Evolutionary conservation across 1,139 yeast species (phyloP).

Genomic region (Saccharomyces pastorianus): DNA sequence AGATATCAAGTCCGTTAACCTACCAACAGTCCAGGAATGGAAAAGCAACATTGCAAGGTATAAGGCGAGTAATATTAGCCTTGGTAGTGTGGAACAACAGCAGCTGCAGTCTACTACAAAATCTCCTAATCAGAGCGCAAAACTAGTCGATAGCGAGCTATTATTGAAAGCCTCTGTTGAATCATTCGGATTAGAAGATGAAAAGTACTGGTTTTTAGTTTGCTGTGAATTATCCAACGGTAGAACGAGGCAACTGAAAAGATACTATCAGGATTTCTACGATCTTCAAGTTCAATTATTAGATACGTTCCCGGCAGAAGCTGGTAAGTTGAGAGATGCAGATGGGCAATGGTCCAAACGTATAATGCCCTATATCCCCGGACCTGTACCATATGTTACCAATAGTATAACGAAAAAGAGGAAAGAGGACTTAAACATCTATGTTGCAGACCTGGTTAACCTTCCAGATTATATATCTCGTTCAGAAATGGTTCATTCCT

Average conservation of each 20-base stretch:
- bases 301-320: conserved; percentile 84
- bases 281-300: conserved; percentile 82
- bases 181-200: conserved; percentile 72
- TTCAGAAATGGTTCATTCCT: conserved; percentile 56
- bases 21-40: conserved; percentile 96
- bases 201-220: conserved; percentile 83
- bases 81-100: conserved; percentile 34
- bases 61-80: conserved; percentile 79
- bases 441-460: conserved; percentile 63
- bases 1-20: conserved; percentile 53
- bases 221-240: conserved; percentile 66
- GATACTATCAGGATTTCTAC: conserved; percentile 93
- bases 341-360: conserved; percentile 51
- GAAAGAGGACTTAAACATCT: conserved; percentile 75
- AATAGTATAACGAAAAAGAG: conserved; percentile 82
- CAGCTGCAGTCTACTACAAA: not conserved
- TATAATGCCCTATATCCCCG: conserved; percentile 89
- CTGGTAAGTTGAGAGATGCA: conserved; percentile 57
- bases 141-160: conserved; percentile 22
- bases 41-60: conserved; percentile 83
- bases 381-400: conserved; percentile 87
- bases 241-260: conserved; percentile 59
- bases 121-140: conserved; percentile 8
- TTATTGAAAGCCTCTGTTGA: conserved; percentile 67
- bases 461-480: conserved; percentile 74